These are phyloP conservation scores for Pilasporangium apinafurcum DNA, from an alignment of 352 stramenopile genomes.

Conservation along the genomic window DNA sequence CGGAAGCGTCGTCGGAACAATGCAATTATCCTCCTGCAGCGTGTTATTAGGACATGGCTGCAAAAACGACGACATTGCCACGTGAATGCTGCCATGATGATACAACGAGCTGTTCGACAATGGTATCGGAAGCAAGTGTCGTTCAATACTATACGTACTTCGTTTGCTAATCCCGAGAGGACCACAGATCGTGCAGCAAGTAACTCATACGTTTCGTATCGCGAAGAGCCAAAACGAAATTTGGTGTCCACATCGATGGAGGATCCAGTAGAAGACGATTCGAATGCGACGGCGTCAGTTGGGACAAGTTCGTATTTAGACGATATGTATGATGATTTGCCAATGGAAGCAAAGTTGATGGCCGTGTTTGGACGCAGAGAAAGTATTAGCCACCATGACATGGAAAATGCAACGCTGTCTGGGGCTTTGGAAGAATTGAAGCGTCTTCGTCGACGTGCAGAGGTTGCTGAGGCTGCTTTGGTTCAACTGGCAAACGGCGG, in stretches of 20 bases:
- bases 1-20: constrained; percentile 18
- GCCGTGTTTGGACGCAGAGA: constrained; percentile 7
- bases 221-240: no score
- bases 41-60: constrained; percentile 22
- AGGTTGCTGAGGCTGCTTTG: constrained; percentile 52
- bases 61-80: constrained; percentile 8
- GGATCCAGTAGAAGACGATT: constrained; percentile 7
- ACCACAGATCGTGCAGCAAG: no score
- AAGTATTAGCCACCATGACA: constrained; percentile 6
- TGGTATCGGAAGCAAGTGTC: constrained; percentile 17
- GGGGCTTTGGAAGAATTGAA: constrained; percentile 49
- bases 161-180: no score
- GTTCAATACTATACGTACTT: no score
- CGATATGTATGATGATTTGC: constrained; percentile 7
- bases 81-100: constrained; percentile 14
- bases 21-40: constrained; percentile 30
- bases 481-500: constrained; percentile 11
- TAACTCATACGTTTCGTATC: no score
- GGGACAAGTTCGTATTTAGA: constrained; percentile 11
- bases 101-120: constrained; percentile 21
- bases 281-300: constrained; percentile 11
- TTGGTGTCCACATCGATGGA: not conserved
- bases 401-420: constrained; percentile 32
- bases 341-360: constrained; percentile 5
- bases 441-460: constrained; percentile 45